Conservation (phyloP, 2,329 filamentous ascomycete species). For the Pseudogymnoascus sp. region DNA sequence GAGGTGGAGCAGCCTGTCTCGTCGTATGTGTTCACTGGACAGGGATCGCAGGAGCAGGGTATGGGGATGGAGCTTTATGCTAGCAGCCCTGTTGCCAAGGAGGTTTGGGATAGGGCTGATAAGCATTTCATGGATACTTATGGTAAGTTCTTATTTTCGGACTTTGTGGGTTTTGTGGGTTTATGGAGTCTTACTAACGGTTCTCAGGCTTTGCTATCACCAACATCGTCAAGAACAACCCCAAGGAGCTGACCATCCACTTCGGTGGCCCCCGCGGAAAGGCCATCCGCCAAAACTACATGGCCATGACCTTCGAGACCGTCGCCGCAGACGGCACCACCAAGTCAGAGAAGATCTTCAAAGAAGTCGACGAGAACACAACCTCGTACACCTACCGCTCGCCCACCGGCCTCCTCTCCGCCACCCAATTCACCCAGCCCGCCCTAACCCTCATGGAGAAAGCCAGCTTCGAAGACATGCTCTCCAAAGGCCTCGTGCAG, state of each 20-base stretch:
- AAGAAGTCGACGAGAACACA: slow-evolving; percentile 87
- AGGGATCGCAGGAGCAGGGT: slow-evolving; percentile 96
- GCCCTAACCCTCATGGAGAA: slow-evolving; percentile 99
- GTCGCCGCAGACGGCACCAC: slow-evolving; percentile 83
- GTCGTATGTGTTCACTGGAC: slow-evolving; percentile 95
- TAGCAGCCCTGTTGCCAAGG: slow-evolving; percentile 87
- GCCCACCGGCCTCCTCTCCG: slow-evolving; percentile 86
- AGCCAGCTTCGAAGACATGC: slow-evolving; percentile 98
- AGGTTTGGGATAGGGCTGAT: slow-evolving; percentile 96
- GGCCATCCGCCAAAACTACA: slow-evolving; percentile 97
- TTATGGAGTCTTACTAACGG: slow-evolving; percentile 18
- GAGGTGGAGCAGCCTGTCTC: slow-evolving; percentile 97
- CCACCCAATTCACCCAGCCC: slow-evolving; percentile 97
- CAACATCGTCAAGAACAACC: slow-evolving; percentile 99
- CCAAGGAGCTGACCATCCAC: slow-evolving; percentile 96
- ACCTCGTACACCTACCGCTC: slow-evolving; percentile 96
- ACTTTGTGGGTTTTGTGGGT: slow-evolving; percentile 8
- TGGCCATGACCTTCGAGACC: slow-evolving; percentile 99
- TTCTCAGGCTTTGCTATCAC: slow-evolving; percentile 79
- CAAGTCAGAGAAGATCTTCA: slow-evolving; percentile 99
- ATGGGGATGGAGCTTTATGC: slow-evolving; percentile 99
- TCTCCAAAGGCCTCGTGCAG: slow-evolving; percentile 89
- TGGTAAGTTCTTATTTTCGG: slow-evolving; percentile 47
- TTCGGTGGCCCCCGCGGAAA: slow-evolving; percentile 96
- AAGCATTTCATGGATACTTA: slow-evolving; percentile 99